A percentile compares a stretch with the other conserved stretches of the same genome.
phyloP scores from a whole-genome alignment of 2,329 filamentous ascomycete genomes.

The Kalmusia sp. region DNA sequence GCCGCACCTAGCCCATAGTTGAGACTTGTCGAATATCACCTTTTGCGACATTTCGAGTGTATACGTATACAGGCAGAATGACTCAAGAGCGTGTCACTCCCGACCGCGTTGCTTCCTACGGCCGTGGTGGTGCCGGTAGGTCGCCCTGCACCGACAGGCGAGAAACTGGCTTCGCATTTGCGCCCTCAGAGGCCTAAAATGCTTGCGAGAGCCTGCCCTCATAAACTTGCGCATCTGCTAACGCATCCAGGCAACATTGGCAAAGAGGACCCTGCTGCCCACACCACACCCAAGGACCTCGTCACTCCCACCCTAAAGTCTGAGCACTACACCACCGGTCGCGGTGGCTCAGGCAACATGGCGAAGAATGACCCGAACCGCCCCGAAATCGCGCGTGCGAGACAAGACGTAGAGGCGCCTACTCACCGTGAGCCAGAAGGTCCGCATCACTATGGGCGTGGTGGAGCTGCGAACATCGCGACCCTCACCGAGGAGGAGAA shows the following conservation, averaged over 20 bases:
- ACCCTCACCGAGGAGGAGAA: slow-evolving; percentile 56
- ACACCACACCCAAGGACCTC: slow-evolving; percentile 64
- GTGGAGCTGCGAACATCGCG: slow-evolving; percentile 76
- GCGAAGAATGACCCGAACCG: slow-evolving; percentile 73
- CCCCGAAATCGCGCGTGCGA: slow-evolving; percentile 72
- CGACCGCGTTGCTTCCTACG: slow-evolving; percentile 63
- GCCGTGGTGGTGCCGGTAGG: slow-evolving; percentile 76
- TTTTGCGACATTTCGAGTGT: slow-evolving; percentile 2
- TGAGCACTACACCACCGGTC: slow-evolving; percentile 85
- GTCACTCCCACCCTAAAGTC: slow-evolving; percentile 84
- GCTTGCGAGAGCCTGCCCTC: background rate
- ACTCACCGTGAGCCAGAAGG: slow-evolving; percentile 60
- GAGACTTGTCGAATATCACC: background rate
- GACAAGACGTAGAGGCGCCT: slow-evolving; percentile 78
- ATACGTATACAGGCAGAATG: slow-evolving; percentile 31
- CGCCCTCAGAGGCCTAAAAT: too few species aligned
- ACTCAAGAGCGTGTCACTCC: slow-evolving; percentile 9
- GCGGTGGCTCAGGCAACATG: slow-evolving; percentile 90
- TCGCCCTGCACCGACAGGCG: slow-evolving; percentile 6
- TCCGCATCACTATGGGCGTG: slow-evolving; percentile 73
- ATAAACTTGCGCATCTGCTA: slow-evolving; percentile 3
- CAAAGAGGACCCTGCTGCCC: slow-evolving; percentile 43
- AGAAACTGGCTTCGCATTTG: background rate
- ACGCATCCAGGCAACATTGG: slow-evolving; percentile 55
- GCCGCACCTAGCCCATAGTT: background rate